Evolutionary conservation across 139 green algal genomes (phyloP).

Genomic region (Yamagishiella unicocca): DNA sequence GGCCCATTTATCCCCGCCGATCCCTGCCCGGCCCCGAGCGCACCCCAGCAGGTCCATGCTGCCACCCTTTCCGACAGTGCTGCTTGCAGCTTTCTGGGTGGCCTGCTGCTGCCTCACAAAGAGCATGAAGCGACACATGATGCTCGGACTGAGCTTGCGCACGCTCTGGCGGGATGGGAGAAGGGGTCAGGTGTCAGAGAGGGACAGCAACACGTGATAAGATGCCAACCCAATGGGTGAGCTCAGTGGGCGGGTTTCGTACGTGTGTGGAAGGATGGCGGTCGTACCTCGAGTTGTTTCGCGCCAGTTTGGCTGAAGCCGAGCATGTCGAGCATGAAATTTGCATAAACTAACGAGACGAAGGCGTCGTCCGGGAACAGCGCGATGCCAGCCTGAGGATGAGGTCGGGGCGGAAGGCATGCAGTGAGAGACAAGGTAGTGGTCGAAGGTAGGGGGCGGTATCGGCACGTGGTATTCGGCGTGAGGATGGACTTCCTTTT

Average conservation of each 20-base stretch:
- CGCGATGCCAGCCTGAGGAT: conserved; percentile 1
- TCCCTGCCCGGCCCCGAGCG: too few relatives aligned
- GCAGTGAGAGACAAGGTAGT: too few relatives aligned
- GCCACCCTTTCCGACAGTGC: neutral
- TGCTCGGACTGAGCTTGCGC: conserved; percentile 12
- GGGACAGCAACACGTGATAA: too few relatives aligned
- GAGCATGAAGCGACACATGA: conserved; percentile 42
- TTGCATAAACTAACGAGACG: conserved; percentile 10
- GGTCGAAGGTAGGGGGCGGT: too few relatives aligned
- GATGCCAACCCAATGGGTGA: too few relatives aligned
- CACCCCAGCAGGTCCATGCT: conserved; percentile 47
- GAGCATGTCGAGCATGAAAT: conserved; percentile 36
- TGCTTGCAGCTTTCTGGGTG: conserved; percentile 34
- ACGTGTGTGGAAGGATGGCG: too few relatives aligned
- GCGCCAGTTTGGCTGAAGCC: conserved; percentile 35
- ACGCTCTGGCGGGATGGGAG: neutral
- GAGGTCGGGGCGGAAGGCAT: too few relatives aligned
- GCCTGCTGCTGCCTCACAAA: conserved; percentile 45
- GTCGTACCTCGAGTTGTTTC: neutral
- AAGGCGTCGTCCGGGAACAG: conserved; percentile 25
- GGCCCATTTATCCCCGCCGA: too few relatives aligned
- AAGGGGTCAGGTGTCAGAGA: neutral
- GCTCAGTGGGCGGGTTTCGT: too few relatives aligned
- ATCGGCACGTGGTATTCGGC: too few relatives aligned
- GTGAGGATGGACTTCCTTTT: too few relatives aligned